A percentile compares a stretch with the other conserved stretches of the same genome.
phyloP scores from a whole-genome alignment of 306 rosid species.

The Acacia melanoxylon region DNA sequence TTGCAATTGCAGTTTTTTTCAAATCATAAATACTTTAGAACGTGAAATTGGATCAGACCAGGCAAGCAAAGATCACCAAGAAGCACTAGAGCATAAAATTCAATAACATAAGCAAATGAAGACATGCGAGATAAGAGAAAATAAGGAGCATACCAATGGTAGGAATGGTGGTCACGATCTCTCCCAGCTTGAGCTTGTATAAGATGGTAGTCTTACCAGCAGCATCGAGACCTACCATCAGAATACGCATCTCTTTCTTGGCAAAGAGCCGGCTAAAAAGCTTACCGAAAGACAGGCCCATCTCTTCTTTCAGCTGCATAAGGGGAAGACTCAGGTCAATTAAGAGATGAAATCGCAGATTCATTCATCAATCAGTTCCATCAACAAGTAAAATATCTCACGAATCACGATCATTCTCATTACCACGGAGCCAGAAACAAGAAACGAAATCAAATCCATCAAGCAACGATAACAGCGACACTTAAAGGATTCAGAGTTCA shows the following conservation, averaged over 20 bases:
- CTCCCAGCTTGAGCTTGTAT: slow-evolving; percentile 79
- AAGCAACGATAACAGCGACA: background rate
- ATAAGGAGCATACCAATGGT: slow-evolving; percentile 56
- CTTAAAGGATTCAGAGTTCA: slow-evolving; percentile 23
- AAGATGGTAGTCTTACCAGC: slow-evolving; percentile 74
- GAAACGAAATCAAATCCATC: background rate
- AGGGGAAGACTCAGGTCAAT: slow-evolving; percentile 9
- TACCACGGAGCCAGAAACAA: background rate
- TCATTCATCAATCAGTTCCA: slow-evolving; percentile 11
- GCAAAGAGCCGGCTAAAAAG: slow-evolving; percentile 77
- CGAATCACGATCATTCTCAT: background rate
- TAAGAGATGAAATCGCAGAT: background rate
- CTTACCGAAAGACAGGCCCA: slow-evolving; percentile 73
- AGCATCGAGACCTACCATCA: slow-evolving; percentile 45
- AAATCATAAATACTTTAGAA: background rate
- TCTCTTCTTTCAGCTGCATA: slow-evolving; percentile 42
- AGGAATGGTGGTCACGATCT: slow-evolving; percentile 75
- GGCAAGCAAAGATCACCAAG: background rate
- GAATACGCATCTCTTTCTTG: slow-evolving; percentile 66
- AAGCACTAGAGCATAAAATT: background rate
- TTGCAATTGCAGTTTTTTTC: slow-evolving; percentile 3
- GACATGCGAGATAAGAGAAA: background rate
- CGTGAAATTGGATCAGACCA: background rate
- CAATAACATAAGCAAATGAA: background rate
- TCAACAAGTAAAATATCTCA: background rate